Evolutionary conservation across 306 rosid genomes (phyloP).

Genomic region (Fragaria ananassa): DNA sequence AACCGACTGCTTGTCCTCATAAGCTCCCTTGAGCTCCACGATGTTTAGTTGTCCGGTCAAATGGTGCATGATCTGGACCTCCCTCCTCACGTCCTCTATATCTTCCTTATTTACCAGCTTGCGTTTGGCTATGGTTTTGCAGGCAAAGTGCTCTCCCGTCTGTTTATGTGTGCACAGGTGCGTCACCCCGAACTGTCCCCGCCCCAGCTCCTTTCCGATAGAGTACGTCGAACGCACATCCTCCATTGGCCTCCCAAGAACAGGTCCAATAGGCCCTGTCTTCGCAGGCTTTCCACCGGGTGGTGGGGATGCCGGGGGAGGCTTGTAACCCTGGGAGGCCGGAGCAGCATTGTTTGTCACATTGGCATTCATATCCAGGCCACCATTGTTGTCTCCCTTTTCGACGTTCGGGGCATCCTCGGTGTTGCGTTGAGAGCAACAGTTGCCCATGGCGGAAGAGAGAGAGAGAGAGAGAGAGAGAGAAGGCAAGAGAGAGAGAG

Average conservation of each 20-base stretch:
- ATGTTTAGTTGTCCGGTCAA: slow-evolving; percentile 75
- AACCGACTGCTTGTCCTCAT: slow-evolving; percentile 83
- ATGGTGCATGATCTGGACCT: slow-evolving; percentile 97
- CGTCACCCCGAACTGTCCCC: slow-evolving; percentile 94
- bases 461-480: slow-evolving; percentile 17
- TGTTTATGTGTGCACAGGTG: slow-evolving; percentile 70
- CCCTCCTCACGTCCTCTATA: slow-evolving; percentile 83
- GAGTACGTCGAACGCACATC: slow-evolving; percentile 52
- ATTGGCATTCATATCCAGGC: not conserved
- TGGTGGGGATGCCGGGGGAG: slow-evolving; percentile 30
- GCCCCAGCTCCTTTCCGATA: slow-evolving; percentile 85
- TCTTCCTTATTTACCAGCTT: slow-evolving; percentile 79
- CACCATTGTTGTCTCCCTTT: slow-evolving; percentile 29
- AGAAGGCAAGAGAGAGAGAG: not conserved
- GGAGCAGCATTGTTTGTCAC: not conserved
- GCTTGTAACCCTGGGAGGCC: slow-evolving; percentile 24
- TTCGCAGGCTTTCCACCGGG: slow-evolving; percentile 32
- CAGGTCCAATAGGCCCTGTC: slow-evolving; percentile 45
- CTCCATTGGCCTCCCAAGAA: slow-evolving; percentile 86
- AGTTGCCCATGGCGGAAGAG: slow-evolving; percentile 80
- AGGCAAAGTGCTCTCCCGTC: slow-evolving; percentile 72
- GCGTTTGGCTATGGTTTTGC: slow-evolving; percentile 92
- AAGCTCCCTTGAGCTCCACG: slow-evolving; percentile 89
- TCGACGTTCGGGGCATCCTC: slow-evolving; percentile 28
- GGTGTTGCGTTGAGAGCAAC: slow-evolving; percentile 73